Evolutionary conservation across 192 early-diverging fungal species (phyloP).

Genomic region (Physocladia obscura): DNA sequence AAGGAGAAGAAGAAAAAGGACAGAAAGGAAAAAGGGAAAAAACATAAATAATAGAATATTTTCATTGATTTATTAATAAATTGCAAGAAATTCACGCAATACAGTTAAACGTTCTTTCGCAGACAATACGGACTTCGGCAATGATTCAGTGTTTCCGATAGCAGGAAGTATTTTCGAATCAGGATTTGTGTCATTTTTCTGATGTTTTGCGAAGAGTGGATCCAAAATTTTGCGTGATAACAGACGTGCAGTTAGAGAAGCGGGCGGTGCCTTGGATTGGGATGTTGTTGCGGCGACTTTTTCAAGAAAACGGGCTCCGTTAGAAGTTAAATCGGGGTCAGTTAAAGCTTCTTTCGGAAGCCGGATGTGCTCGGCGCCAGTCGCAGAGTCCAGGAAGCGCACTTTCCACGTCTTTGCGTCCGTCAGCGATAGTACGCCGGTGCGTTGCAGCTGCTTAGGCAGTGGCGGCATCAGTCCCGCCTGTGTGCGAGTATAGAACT

Average conservation of each 20-base stretch:
- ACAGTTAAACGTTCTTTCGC: background rate
- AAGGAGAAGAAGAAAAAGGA: background rate
- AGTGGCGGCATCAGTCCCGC: conserved; percentile 60
- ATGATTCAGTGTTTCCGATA: too few relatives aligned
- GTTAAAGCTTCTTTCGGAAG: conserved; percentile 18
- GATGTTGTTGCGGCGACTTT: background rate
- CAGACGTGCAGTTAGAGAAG: too few relatives aligned
- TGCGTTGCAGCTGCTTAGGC: conserved; percentile 54
- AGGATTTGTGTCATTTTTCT: too few relatives aligned
- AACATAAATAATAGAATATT: background rate
- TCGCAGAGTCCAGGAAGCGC: conserved; percentile 25
- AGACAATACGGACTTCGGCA: too few relatives aligned
- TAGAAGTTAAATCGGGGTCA: background rate
- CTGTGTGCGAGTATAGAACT: conserved; percentile 32
- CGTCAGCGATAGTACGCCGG: conserved; percentile 37
- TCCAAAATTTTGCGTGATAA: too few relatives aligned
- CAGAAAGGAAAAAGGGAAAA: background rate
- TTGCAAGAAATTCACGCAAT: conserved; percentile 34
- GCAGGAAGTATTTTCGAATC: too few relatives aligned
- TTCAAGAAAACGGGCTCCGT: background rate
- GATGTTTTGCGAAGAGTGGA: too few relatives aligned
- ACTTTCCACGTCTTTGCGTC: conserved; percentile 55
- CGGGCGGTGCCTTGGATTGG: too few relatives aligned
- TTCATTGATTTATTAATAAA: conserved; percentile 1
- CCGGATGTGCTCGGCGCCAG: too few relatives aligned